These are phyloP conservation scores for Teratosphaeria viscida DNA, from an alignment of 2,329 filamentous ascomycete genomes.

Conservation along the genomic window DNA sequence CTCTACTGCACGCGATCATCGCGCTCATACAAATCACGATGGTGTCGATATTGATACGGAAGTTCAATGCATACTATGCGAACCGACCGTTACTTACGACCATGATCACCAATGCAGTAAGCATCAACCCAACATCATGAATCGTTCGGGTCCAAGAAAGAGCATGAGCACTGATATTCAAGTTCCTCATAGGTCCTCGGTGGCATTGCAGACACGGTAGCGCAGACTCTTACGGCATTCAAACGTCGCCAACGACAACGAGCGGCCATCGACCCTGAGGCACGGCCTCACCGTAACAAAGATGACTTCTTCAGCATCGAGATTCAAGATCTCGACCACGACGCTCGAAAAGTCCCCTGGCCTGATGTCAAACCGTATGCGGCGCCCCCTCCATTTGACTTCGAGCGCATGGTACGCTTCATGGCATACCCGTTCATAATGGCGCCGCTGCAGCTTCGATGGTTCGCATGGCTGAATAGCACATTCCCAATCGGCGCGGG, in stretches of 20 bases:
- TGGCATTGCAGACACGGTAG: slow-evolving; percentile 91
- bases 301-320: slow-evolving; percentile 73
- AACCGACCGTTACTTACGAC: slow-evolving; percentile 93
- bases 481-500: slow-evolving; percentile 60
- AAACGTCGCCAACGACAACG: slow-evolving; percentile 43
- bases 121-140: slow-evolving; percentile 14
- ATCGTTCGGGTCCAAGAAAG: neutral
- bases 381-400: slow-evolving; percentile 80
- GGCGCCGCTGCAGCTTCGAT: slow-evolving; percentile 89
- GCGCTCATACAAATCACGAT: slow-evolving; percentile 84
- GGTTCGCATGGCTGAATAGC: slow-evolving; percentile 77
- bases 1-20: slow-evolving; percentile 73
- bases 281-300: slow-evolving; percentile 33
- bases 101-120: slow-evolving; percentile 94
- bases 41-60: slow-evolving; percentile 67
- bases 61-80: slow-evolving; percentile 91
- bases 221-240: slow-evolving; percentile 81
- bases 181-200: slow-evolving; percentile 55
- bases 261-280: slow-evolving; percentile 46
- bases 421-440: slow-evolving; percentile 97
- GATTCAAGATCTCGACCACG: slow-evolving; percentile 61
- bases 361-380: slow-evolving; percentile 36
- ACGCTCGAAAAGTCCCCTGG: slow-evolving; percentile 60
- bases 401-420: slow-evolving; percentile 85
- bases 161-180: neutral